Conservation (phyloP, 2,329 filamentous ascomycete genomes). For the Alternaria ethzedia region DNA sequence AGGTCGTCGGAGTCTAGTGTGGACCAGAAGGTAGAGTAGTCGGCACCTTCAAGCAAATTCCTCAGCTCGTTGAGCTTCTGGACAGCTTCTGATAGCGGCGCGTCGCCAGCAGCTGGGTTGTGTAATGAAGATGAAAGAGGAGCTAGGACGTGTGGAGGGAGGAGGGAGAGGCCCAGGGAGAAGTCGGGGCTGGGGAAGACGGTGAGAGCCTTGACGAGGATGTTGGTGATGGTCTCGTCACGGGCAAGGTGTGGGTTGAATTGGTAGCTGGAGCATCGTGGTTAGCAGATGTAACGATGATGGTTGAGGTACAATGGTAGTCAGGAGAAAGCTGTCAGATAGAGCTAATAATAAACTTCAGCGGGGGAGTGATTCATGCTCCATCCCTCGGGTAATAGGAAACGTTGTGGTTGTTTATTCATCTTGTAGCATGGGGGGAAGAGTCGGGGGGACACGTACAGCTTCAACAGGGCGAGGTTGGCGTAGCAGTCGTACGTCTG, state of each 20-base stretch:
- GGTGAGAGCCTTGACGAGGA: constrained; percentile 96
- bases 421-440: constrained; percentile 63
- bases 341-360: constrained; percentile 79
- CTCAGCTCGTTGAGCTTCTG: constrained; percentile 85
- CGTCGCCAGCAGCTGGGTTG: constrained; percentile 66
- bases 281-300: constrained; percentile 21
- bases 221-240: constrained; percentile 97
- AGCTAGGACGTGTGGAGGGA: constrained; percentile 80
- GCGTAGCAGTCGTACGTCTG: constrained; percentile 95
- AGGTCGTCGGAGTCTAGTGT: constrained; percentile 92
- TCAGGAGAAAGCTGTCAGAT: constrained; percentile 63
- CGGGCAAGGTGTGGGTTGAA: constrained; percentile 98
- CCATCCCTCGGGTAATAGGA: constrained; percentile 92
- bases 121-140: constrained; percentile 58
- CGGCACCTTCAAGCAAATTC: constrained; percentile 84
- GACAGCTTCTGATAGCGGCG: constrained; percentile 82
- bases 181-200: constrained; percentile 97
- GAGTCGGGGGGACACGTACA: constrained; percentile 67
- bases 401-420: constrained; percentile 81
- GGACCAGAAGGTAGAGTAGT: constrained; percentile 92
- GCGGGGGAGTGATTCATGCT: constrained; percentile 63
- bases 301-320: background rate
- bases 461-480: constrained; percentile 92
- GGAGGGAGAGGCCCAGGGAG: constrained; percentile 89
- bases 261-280: constrained; percentile 75